Conservation (phyloP, 2,329 filamentous ascomycete genomes). For the Juglanconis sp. region DNA sequence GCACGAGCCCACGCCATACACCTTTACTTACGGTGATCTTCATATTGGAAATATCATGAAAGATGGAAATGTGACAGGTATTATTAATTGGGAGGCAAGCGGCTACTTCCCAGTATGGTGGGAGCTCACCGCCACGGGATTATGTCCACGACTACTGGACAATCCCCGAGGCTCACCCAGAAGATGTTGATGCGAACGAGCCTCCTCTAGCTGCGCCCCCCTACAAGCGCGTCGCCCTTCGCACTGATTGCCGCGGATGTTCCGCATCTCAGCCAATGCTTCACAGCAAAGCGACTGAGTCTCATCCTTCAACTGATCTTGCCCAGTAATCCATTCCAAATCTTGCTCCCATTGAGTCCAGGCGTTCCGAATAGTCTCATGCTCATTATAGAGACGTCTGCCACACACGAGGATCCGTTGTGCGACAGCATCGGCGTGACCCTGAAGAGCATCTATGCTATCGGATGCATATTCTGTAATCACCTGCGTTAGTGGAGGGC, state of each 20-base stretch:
- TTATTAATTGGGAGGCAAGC: conserved; percentile 37
- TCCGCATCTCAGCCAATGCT: neutral
- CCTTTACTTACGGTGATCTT: conserved; percentile 39
- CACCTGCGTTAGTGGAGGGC: too few relatives aligned
- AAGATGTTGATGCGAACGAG: conserved; percentile 13
- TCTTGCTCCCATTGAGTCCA: neutral
- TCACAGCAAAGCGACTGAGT: neutral
- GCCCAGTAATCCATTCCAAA: neutral
- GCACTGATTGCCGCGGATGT: too few relatives aligned
- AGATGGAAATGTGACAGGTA: conserved; percentile 32
- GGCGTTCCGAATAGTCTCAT: neutral
- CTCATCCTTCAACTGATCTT: neutral
- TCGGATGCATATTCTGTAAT: neutral
- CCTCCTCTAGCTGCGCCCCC: too few relatives aligned
- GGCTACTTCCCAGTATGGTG: conserved; percentile 39
- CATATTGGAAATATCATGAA: conserved; percentile 36
- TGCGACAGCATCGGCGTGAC: neutral
- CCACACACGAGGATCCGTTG: neutral
- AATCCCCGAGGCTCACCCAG: too few relatives aligned
- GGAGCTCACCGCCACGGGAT: conserved; percentile 34
- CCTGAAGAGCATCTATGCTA: neutral
- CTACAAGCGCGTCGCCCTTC: too few relatives aligned
- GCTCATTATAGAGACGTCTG: neutral
- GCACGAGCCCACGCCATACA: too few relatives aligned
- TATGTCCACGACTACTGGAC: conserved; percentile 19